These are phyloP conservation scores for Aspergillus taichungensis DNA, from an alignment of 495 filamentous ascomycete genomes.

Conservation along the genomic window DNA sequence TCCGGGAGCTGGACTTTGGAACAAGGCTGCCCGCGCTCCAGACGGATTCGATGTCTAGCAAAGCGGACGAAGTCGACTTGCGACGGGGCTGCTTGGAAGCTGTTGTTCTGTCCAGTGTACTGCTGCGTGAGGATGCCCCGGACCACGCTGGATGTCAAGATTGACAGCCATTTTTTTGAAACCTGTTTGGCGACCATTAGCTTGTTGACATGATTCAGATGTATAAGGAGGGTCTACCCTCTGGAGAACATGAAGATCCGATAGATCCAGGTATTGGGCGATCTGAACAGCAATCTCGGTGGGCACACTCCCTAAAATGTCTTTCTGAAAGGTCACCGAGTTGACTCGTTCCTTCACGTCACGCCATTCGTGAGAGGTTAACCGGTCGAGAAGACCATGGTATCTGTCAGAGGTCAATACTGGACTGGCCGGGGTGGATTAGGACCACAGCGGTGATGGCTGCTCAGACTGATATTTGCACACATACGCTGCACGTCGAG, in stretches of 20 bases:
- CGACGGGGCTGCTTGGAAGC: not conserved
- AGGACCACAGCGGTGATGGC: not conserved
- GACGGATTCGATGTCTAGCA: conserved; percentile 10
- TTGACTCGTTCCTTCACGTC: conserved; percentile 18
- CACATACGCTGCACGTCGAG: conserved; percentile 8
- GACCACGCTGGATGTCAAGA: conserved; percentile 19
- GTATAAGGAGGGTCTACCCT: conserved; percentile 14
- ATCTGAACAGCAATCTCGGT: conserved; percentile 23
- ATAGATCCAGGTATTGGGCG: conserved; percentile 12
- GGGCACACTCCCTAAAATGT: conserved; percentile 26
- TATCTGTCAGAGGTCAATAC: conserved; percentile 11
- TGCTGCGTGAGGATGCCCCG: conserved; percentile 7
- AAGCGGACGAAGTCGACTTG: conserved; percentile 6
- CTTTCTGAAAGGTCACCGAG: conserved; percentile 17
- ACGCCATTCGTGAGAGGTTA: conserved; percentile 25
- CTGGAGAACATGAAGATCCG: conserved; percentile 19
- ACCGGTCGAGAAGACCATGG: conserved; percentile 19
- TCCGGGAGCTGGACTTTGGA: not conserved
- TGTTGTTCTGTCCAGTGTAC: conserved; percentile 5
- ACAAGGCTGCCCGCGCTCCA: conserved; percentile 15
- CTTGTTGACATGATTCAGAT: not conserved
- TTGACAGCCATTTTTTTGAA: conserved; percentile 22
- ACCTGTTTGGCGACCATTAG: conserved; percentile 12
- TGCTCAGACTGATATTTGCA: not conserved
- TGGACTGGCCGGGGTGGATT: not conserved